Evolutionary conservation across 345 rosid species (phyloP).

Genomic region (Balakata baccata): DNA sequence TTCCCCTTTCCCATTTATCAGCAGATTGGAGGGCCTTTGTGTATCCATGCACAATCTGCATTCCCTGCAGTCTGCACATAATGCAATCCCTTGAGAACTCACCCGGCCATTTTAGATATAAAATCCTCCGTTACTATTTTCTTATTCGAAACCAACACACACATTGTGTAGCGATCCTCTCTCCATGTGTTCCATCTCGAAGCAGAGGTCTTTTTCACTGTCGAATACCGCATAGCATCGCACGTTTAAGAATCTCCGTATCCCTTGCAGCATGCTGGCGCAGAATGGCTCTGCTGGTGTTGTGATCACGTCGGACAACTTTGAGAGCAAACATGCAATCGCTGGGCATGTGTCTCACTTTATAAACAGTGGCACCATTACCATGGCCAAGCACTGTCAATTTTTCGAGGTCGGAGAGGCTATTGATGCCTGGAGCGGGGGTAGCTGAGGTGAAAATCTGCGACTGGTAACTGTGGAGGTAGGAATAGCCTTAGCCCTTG

Average conservation of each 20-base stretch:
- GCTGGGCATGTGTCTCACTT: constrained; percentile 41
- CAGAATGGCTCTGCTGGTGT: constrained; percentile 3
- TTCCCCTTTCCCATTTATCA: constrained; percentile 45
- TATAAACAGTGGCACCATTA: constrained; percentile 56
- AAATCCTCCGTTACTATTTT: constrained; percentile 30
- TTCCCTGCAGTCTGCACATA: constrained; percentile 48
- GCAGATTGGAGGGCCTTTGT: constrained; percentile 66
- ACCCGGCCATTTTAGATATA: constrained; percentile 36
- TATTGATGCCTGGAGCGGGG: constrained; percentile 36
- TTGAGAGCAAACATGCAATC: constrained; percentile 45
- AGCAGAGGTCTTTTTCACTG: constrained; percentile 39
- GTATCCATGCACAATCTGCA: constrained; percentile 61
- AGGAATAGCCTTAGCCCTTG: constrained; percentile 49
- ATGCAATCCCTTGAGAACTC: constrained; percentile 44
- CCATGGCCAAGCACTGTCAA: constrained; percentile 58
- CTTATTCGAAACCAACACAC: constrained; percentile 19
- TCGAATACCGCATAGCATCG: constrained; percentile 47
- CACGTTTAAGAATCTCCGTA: constrained; percentile 53
- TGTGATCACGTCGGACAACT: constrained; percentile 38
- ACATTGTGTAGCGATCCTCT: constrained; percentile 45
- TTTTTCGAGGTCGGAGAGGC: constrained; percentile 45
- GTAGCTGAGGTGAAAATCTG: constrained; percentile 5
- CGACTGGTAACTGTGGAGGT: constrained; percentile 32
- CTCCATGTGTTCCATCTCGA: constrained; percentile 68
- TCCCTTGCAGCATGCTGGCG: constrained; percentile 37